A percentile compares a stretch with the other conserved stretches of the same genome.
Evolutionary conservation across 2,329 filamentous ascomycete species (phyloP).

Genomic region (Ascochyta rabiei): DNA sequence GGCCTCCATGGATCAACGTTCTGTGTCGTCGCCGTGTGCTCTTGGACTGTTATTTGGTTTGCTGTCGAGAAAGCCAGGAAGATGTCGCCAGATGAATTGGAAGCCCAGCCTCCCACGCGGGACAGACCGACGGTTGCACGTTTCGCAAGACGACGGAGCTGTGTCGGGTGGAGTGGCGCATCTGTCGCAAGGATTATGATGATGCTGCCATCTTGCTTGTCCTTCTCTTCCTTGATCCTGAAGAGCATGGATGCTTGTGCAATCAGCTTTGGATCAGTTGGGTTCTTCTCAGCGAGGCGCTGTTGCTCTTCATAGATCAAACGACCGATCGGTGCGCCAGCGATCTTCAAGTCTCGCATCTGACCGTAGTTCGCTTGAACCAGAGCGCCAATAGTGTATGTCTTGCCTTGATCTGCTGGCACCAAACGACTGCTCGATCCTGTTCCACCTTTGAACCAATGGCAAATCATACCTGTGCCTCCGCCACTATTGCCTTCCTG

Average conservation of each 20-base stretch:
- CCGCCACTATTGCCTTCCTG: constrained; percentile 68
- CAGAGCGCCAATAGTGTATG: constrained; percentile 66
- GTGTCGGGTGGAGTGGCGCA: constrained; percentile 63
- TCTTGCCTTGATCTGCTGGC: constrained; percentile 31
- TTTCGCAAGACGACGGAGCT: constrained; percentile 64
- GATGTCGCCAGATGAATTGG: constrained; percentile 69
- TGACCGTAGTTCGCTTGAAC: constrained; percentile 71
- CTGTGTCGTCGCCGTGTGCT: constrained; percentile 29
- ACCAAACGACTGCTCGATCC: constrained; percentile 66
- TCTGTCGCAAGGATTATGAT: constrained; percentile 68
- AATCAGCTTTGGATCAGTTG: constrained; percentile 33
- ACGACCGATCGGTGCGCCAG: constrained; percentile 66
- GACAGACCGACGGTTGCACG: constrained; percentile 67
- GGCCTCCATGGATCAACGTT: constrained; percentile 44
- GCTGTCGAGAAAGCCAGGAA: constrained; percentile 71
- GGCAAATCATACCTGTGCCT: constrained; percentile 71
- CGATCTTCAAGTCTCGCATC: constrained; percentile 62
- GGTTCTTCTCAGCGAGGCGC: constrained; percentile 43
- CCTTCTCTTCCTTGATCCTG: constrained; percentile 46
- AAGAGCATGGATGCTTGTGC: constrained; percentile 37
- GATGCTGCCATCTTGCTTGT: constrained; percentile 67
- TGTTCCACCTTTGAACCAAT: constrained; percentile 71
- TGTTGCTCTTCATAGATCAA: constrained; percentile 58
- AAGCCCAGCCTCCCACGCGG: constrained; percentile 65
- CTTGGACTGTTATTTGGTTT: constrained; percentile 57